Conservation (phyloP, 192 early-diverging fungal species). For the Coemansia sp. region DNA sequence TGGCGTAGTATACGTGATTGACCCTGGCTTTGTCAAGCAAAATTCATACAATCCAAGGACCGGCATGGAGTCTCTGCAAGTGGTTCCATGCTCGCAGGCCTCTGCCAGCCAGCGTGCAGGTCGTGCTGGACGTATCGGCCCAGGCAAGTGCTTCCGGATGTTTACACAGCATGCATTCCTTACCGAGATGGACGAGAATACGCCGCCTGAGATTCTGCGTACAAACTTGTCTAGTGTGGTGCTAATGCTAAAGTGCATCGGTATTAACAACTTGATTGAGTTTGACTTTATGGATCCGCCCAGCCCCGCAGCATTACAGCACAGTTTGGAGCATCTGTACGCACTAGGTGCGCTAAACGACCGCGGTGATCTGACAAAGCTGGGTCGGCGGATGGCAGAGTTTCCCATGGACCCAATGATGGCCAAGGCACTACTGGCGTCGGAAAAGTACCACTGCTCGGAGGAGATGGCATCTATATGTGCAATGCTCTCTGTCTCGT, state of each 20-base stretch:
- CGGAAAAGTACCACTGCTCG: slow-evolving; percentile 89
- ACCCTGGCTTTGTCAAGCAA: slow-evolving; percentile 97
- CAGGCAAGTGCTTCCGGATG: slow-evolving; percentile 95
- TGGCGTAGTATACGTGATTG: slow-evolving; percentile 95
- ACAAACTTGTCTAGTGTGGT: slow-evolving; percentile 91
- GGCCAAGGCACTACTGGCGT: slow-evolving; percentile 85
- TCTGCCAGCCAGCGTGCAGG: slow-evolving; percentile 93
- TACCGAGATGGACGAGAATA: slow-evolving; percentile 94
- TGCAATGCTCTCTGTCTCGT: slow-evolving; percentile 87
- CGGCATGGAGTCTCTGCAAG: slow-evolving; percentile 96
- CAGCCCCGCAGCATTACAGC: slow-evolving; percentile 85
- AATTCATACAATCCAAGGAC: slow-evolving; percentile 90
- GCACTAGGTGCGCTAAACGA: slow-evolving; percentile 91
- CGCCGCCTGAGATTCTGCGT: slow-evolving; percentile 94
- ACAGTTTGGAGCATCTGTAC: slow-evolving; percentile 87
- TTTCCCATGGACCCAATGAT: slow-evolving; percentile 96
- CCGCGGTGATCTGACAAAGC: slow-evolving; percentile 88
- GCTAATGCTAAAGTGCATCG: slow-evolving; percentile 89
- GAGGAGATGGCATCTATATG: slow-evolving; percentile 92
- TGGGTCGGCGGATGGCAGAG: slow-evolving; percentile 97
- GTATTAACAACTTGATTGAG: slow-evolving; percentile 93
- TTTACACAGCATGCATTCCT: slow-evolving; percentile 89
- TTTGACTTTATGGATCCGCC: slow-evolving; percentile 99
- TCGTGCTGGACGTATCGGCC: slow-evolving; percentile 92
- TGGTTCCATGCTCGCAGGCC: slow-evolving; percentile 92